phyloP scores from a whole-genome alignment of 2,329 filamentous ascomycete species.

The Celoporthe dispersa region DNA sequence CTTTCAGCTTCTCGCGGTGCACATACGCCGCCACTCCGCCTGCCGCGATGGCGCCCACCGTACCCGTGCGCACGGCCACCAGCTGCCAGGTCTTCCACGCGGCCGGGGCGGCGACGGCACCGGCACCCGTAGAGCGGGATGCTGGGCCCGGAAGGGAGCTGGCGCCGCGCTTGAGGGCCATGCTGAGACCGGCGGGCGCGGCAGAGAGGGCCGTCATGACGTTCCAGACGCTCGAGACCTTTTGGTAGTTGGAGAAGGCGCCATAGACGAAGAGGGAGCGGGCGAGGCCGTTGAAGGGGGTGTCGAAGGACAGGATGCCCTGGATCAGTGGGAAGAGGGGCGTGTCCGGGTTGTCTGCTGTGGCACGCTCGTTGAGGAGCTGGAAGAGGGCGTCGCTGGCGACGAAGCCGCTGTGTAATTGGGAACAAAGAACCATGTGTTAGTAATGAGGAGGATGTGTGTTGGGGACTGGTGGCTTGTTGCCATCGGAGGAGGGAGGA shows the following conservation, averaged over 20 bases:
- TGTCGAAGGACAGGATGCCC: constrained; percentile 82
- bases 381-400: constrained; percentile 80
- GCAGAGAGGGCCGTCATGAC: constrained; percentile 59
- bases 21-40: constrained; percentile 82
- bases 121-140: constrained; percentile 15
- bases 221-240: constrained; percentile 60
- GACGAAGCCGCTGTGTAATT: constrained; percentile 70
- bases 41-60: constrained; percentile 78
- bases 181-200: constrained; percentile 49
- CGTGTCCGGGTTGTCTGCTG: constrained; percentile 34
- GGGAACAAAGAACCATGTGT: not conserved
- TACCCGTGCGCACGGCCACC: constrained; percentile 79
- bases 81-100: constrained; percentile 60
- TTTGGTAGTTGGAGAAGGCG: constrained; percentile 63
- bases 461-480: not conserved
- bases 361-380: constrained; percentile 64
- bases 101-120: constrained; percentile 39
- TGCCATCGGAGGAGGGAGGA: constrained; percentile 1
- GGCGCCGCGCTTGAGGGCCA: constrained; percentile 42
- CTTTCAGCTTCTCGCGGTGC: constrained; percentile 70
- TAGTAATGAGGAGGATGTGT: not conserved
- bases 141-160: constrained; percentile 31
- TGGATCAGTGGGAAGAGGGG: constrained; percentile 79
- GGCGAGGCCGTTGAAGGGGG: constrained; percentile 74
- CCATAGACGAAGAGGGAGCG: constrained; percentile 65